A percentile compares a stretch with the other conserved stretches of the same genome.
Conservation (phyloP, 768 basidiomycete species). For the Russula foetens region DNA sequence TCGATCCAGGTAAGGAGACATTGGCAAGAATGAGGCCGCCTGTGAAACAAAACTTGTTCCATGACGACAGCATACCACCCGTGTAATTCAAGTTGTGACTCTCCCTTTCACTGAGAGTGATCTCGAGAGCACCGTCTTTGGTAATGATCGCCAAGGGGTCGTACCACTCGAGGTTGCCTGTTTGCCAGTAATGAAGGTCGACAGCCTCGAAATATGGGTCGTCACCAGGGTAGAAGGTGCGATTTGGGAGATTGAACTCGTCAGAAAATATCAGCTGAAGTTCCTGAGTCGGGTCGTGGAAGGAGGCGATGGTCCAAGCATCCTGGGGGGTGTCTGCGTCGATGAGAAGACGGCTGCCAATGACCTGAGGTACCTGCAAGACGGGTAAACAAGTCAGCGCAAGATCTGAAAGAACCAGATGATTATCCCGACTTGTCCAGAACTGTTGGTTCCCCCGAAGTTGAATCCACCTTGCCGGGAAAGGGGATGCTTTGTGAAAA, state of each 20-base stretch:
- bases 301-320: constrained; percentile 45
- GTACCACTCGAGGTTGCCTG: constrained; percentile 72
- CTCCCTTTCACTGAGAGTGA: constrained; percentile 49
- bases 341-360: constrained; percentile 37
- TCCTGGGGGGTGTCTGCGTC: constrained; percentile 52
- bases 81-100: constrained; percentile 61
- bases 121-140: constrained; percentile 33
- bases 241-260: constrained; percentile 75
- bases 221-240: constrained; percentile 76
- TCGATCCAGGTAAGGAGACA: constrained; percentile 60
- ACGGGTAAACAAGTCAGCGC: neutral
- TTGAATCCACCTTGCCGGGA: constrained; percentile 34
- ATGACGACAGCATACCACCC: constrained; percentile 18
- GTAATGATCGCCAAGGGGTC: constrained; percentile 58
- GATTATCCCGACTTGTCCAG: constrained; percentile 33
- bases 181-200: constrained; percentile 37
- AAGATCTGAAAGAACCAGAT: neutral
- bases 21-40: constrained; percentile 71
- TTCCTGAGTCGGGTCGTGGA: constrained; percentile 49
- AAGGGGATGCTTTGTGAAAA: constrained; percentile 21
- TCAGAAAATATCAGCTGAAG: constrained; percentile 79
- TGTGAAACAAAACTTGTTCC: constrained; percentile 94
- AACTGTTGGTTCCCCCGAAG: constrained; percentile 40
- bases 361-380: constrained; percentile 50
- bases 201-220: constrained; percentile 49